A percentile compares a stretch with the other conserved stretches of the same genome.
Conservation (phyloP, 768 basidiomycete genomes). For the Lactarius hatsudake region DNA sequence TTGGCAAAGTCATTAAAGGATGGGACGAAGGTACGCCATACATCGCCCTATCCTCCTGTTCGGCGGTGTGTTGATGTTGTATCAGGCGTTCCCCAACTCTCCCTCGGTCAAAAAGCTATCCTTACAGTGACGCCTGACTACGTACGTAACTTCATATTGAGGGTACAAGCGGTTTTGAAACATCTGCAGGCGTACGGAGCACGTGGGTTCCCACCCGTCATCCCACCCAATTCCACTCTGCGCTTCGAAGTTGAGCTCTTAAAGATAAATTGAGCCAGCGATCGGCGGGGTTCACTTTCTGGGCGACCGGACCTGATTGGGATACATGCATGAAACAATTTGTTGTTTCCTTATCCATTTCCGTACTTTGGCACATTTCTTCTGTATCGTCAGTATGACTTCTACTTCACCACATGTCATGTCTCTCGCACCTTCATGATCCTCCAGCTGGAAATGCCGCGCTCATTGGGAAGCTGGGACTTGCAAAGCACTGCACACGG, state of each 20-base stretch:
- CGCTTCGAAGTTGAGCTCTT: conserved; percentile 83
- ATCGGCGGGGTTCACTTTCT: conserved; percentile 14
- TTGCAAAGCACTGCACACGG: conserved; percentile 5
- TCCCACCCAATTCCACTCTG: conserved; percentile 72
- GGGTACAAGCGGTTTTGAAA: conserved; percentile 12
- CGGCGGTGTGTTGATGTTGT: not conserved
- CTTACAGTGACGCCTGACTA: conserved; percentile 72
- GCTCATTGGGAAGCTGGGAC: not conserved
- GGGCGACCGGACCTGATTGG: conserved; percentile 21
- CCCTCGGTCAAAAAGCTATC: conserved; percentile 69
- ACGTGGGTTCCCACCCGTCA: conserved; percentile 75
- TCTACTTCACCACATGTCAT: conserved; percentile 7
- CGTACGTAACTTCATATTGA: conserved; percentile 45
- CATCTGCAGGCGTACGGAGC: conserved; percentile 61
- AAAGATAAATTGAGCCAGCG: conserved; percentile 50
- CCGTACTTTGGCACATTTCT: conserved; percentile 18
- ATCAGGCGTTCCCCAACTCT: conserved; percentile 72
- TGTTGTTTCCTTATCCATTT: conserved; percentile 21
- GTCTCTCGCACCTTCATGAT: conserved; percentile 16
- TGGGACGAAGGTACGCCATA: conserved; percentile 79
- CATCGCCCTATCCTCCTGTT: not conserved
- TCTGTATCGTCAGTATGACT: conserved; percentile 23
- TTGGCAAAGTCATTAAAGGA: conserved; percentile 81
- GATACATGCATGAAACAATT: conserved; percentile 17
- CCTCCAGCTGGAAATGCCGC: not conserved